phyloP scores from a whole-genome alignment of 768 basidiomycete genomes.

The Leccinum rimulosum region DNA sequence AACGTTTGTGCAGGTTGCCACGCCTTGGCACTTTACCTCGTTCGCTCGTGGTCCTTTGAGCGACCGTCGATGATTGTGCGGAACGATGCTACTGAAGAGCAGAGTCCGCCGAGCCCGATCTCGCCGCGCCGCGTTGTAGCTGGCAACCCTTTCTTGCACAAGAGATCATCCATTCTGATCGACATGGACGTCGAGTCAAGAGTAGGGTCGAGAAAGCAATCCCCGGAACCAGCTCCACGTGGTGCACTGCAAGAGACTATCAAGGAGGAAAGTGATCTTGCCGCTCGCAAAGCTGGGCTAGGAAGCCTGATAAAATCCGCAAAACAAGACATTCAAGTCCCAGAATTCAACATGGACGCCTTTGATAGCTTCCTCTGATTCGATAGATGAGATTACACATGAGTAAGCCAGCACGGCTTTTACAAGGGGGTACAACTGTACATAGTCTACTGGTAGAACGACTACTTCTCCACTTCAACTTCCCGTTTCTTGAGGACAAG shows the following conservation, averaged over 20 bases:
- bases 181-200: slow-evolving; percentile 79
- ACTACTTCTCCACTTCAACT: slow-evolving; percentile 54
- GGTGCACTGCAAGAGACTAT: slow-evolving; percentile 30
- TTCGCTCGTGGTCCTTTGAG: slow-evolving; percentile 89
- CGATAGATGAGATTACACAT: neutral
- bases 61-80: slow-evolving; percentile 53
- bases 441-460: slow-evolving; percentile 7
- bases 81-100: slow-evolving; percentile 7
- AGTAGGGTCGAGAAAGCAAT: slow-evolving; percentile 54
- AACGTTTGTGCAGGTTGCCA: slow-evolving; percentile 70
- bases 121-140: slow-evolving; percentile 46
- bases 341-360: slow-evolving; percentile 84
- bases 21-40: slow-evolving; percentile 84
- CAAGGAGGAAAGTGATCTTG: slow-evolving; percentile 53
- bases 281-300: slow-evolving; percentile 67
- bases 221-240: slow-evolving; percentile 38
- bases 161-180: slow-evolving; percentile 76
- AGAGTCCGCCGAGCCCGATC: slow-evolving; percentile 42
- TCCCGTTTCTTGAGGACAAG: slow-evolving; percentile 90
- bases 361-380: slow-evolving; percentile 41
- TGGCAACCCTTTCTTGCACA: slow-evolving; percentile 52
- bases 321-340: slow-evolving; percentile 80
- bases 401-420: slow-evolving; percentile 9
- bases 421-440: slow-evolving; percentile 10
- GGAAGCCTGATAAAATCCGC: slow-evolving; percentile 90